Conservation (phyloP, 2,329 filamentous ascomycete genomes). For the Trichoderma simmonsii region DNA sequence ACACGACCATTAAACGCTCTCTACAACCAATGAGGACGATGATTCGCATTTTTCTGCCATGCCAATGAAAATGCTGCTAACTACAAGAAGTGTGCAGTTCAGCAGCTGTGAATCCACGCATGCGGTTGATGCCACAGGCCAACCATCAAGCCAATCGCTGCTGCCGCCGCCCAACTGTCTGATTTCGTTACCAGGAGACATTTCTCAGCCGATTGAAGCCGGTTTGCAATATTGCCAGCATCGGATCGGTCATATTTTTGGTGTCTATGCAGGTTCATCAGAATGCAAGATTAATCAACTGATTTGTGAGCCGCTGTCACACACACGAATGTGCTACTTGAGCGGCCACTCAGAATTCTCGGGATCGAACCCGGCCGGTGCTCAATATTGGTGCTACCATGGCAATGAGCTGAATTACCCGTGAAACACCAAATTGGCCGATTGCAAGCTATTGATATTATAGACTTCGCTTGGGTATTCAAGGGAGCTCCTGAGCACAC, state of each 20-base stretch:
- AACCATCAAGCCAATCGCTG: neutral
- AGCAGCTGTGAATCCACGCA: neutral
- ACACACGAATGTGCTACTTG: neutral
- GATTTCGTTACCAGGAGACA: neutral
- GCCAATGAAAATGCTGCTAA: neutral
- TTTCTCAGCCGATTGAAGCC: neutral
- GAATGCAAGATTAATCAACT: neutral
- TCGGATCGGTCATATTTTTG: neutral
- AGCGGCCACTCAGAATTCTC: neutral
- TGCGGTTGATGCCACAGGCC: neutral
- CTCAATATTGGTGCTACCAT: neutral
- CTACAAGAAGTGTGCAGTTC: neutral
- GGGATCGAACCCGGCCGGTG: neutral
- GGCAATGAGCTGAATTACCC: neutral
- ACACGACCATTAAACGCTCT: neutral
- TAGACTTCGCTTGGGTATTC: neutral
- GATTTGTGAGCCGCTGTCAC: neutral
- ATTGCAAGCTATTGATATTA: neutral
- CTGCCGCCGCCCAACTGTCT: neutral
- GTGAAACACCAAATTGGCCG: neutral
- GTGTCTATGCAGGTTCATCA: neutral
- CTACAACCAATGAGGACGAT: neutral
- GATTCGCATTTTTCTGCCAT: neutral
- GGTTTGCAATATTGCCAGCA: neutral
- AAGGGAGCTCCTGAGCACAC: neutral